phyloP scores from a whole-genome alignment of 257 asterid species.

The Solanum paucissectum region DNA sequence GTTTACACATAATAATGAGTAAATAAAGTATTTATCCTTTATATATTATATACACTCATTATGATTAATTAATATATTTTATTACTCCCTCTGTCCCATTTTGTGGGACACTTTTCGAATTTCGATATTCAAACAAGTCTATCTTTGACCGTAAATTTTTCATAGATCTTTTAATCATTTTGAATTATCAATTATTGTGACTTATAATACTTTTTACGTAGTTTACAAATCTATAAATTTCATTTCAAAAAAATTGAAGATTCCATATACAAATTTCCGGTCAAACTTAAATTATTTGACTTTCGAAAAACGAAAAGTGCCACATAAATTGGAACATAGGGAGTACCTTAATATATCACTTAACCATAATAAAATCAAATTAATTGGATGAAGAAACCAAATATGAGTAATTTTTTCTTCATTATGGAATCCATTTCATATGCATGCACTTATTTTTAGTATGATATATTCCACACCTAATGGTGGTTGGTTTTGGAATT shows the following conservation, averaged over 20 bases:
- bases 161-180: no score
- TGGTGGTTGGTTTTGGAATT: background rate
- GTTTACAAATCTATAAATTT: no score
- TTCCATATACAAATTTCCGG: no score
- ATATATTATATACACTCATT: background rate
- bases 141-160: no score
- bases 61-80: background rate
- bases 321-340: no score
- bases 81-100: background rate
- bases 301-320: no score
- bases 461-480: background rate
- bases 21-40: background rate
- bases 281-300: no score
- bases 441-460: background rate
- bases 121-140: no score
- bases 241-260: no score
- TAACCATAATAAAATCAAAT: background rate
- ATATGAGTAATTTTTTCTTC: background rate
- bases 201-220: no score
- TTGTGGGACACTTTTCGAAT: no score
- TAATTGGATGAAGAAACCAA: background rate
- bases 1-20: background rate
- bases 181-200: no score
- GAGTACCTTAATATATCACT: background rate
- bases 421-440: background rate